Evolutionary conservation across 2,329 filamentous ascomycete genomes (phyloP).

Genomic region (Botrytis hyacinthi): DNA sequence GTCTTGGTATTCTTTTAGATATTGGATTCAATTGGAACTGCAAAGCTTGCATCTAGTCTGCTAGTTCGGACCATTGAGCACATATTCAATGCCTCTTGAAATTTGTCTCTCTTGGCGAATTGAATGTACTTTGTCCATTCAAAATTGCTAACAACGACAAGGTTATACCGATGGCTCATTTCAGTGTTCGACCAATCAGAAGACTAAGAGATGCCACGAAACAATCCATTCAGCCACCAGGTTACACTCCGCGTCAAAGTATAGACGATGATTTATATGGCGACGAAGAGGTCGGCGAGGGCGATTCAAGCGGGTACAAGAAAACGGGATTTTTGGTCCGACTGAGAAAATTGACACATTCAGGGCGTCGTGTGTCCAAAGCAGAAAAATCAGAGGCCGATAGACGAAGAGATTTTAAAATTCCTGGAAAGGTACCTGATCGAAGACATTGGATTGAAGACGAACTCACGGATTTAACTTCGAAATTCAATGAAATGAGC

Average conservation of each 20-base stretch:
- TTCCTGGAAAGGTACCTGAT: conserved; percentile 78
- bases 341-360: conserved; percentile 32
- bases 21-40: neutral
- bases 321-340: conserved; percentile 35
- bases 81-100: neutral
- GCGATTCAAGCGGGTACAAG: conserved; percentile 34
- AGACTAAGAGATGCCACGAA: conserved; percentile 37
- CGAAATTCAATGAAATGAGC: conserved; percentile 22
- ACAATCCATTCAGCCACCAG: conserved; percentile 37
- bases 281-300: conserved; percentile 29
- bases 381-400: conserved; percentile 44
- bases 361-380: conserved; percentile 32
- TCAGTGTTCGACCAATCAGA: conserved; percentile 69
- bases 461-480: conserved; percentile 67
- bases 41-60: neutral
- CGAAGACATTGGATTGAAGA: conserved; percentile 75
- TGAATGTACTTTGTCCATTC: neutral
- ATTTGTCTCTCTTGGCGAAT: neutral
- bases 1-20: neutral
- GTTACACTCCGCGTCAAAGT: conserved; percentile 37
- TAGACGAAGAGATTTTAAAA: conserved; percentile 61
- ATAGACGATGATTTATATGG: conserved; percentile 26
- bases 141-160: neutral
- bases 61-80: neutral
- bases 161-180: conserved; percentile 76